These are phyloP conservation scores for Phytophthora capsici DNA, from an alignment of 352 stramenopile species.

Conservation along the genomic window DNA sequence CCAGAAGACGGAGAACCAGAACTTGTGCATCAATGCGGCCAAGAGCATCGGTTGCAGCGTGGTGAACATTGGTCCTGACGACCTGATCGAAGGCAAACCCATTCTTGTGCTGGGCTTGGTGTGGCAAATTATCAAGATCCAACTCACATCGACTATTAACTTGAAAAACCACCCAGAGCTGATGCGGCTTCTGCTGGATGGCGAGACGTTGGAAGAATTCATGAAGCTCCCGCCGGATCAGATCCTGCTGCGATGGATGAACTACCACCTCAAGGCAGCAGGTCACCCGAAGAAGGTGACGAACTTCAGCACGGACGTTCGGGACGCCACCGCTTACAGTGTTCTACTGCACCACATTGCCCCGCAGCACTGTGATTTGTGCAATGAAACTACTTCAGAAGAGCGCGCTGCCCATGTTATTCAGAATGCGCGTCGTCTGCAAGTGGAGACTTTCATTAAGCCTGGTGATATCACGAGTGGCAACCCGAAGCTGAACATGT, in stretches of 20 bases:
- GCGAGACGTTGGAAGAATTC: constrained; percentile 90
- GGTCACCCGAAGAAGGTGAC: constrained; percentile 75
- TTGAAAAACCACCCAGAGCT: constrained; percentile 94
- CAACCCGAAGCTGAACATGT: constrained; percentile 94
- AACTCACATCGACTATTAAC: constrained; percentile 92
- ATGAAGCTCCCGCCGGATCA: constrained; percentile 92
- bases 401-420: constrained; percentile 85
- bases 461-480: constrained; percentile 91
- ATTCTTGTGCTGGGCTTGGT: constrained; percentile 93
- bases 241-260: constrained; percentile 94
- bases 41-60: constrained; percentile 94
- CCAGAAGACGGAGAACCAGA: constrained; percentile 91
- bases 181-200: constrained; percentile 82
- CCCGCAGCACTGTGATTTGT: constrained; percentile 72
- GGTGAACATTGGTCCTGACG: constrained; percentile 92
- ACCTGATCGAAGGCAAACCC: constrained; percentile 84
- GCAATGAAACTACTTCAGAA: constrained; percentile 53
- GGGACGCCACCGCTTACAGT: constrained; percentile 88
- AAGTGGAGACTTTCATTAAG: constrained; percentile 93
- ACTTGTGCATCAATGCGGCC: constrained; percentile 94
- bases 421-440: constrained; percentile 79
- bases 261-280: constrained; percentile 91
- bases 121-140: constrained; percentile 96
- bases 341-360: constrained; percentile 90
- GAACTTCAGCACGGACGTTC: constrained; percentile 83